phyloP scores from a whole-genome alignment of 2,329 filamentous ascomycete genomes.

The Aureobasidium sp. region DNA sequence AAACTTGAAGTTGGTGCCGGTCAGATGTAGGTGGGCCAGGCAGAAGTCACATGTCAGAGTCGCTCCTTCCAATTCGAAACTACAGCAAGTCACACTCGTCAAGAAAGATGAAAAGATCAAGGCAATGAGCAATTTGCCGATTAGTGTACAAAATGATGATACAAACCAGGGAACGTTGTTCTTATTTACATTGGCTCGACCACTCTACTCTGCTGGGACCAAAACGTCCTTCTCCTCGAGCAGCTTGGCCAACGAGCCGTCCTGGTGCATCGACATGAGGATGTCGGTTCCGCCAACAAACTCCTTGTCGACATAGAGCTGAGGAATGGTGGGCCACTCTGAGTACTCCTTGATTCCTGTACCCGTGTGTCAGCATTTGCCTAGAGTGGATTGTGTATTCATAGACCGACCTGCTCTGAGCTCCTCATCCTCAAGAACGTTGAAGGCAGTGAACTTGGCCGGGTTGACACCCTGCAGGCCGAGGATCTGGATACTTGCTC shows the following conservation, averaged over 20 bases:
- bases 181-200: constrained; percentile 2
- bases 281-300: constrained; percentile 98
- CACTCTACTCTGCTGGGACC: constrained; percentile 45
- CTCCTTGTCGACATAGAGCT: constrained; percentile 90
- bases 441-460: constrained; percentile 93
- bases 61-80: background rate
- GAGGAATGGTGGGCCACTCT: constrained; percentile 97
- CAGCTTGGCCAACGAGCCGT: constrained; percentile 83
- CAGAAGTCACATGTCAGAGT: background rate
- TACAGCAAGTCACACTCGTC: background rate
- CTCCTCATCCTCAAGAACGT: constrained; percentile 87
- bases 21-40: background rate
- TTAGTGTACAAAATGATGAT: constrained; percentile 8
- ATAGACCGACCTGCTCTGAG: constrained; percentile 61
- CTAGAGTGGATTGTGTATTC: rapidly evolving
- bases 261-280: constrained; percentile 92
- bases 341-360: constrained; percentile 97
- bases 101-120: background rate
- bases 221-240: constrained; percentile 89
- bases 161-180: background rate
- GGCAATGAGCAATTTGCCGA: background rate
- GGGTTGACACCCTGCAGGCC: constrained; percentile 88
- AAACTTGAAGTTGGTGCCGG: background rate
- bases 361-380: background rate
- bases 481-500: constrained; percentile 89